Conservation (phyloP, 2,329 filamentous ascomycete genomes). For the Calonectria naviculata region DNA sequence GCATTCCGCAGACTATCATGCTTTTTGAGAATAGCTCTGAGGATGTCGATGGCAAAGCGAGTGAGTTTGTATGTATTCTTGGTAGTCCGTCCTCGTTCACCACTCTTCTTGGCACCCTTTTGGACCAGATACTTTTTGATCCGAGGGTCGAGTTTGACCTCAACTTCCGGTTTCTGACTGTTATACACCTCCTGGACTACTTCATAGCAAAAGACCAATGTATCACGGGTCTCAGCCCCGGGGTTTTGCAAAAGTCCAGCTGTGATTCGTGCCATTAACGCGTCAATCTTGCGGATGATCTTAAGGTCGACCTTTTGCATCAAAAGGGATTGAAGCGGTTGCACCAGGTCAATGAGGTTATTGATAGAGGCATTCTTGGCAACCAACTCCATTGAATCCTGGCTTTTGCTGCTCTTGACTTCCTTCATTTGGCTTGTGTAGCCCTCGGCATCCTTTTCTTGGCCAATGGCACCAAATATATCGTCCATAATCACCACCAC, state of each 20-base stretch:
- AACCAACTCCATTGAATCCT: slow-evolving; percentile 95
- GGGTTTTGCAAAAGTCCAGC: slow-evolving; percentile 86
- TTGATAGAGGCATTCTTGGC: slow-evolving; percentile 83
- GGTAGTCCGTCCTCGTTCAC: slow-evolving; percentile 76
- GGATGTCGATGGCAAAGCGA: slow-evolving; percentile 87
- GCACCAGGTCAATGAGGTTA: slow-evolving; percentile 79
- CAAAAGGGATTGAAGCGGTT: slow-evolving; percentile 82
- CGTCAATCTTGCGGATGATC: slow-evolving; percentile 90
- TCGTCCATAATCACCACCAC: slow-evolving; percentile 95
- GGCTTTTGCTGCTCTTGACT: slow-evolving; percentile 97
- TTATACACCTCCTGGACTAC: slow-evolving; percentile 89
- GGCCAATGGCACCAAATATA: slow-evolving; percentile 90
- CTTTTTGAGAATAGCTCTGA: slow-evolving; percentile 88
- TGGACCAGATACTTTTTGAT: slow-evolving; percentile 83
- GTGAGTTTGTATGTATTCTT: slow-evolving; percentile 89
- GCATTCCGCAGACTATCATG: slow-evolving; percentile 84
- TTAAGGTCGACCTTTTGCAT: slow-evolving; percentile 86
- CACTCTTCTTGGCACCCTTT: slow-evolving; percentile 79
- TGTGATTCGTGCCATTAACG: slow-evolving; percentile 84
- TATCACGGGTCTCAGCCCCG: slow-evolving; percentile 80
- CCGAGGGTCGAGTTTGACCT: slow-evolving; percentile 69
- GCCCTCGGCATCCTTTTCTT: slow-evolving; percentile 97
- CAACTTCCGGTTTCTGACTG: slow-evolving; percentile 62
- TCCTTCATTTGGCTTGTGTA: slow-evolving; percentile 98
- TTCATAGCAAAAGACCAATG: slow-evolving; percentile 95